These are phyloP conservation scores for Bocquillonia castaneifolia DNA, from an alignment of 441 rosid species.

Conservation along the genomic window DNA sequence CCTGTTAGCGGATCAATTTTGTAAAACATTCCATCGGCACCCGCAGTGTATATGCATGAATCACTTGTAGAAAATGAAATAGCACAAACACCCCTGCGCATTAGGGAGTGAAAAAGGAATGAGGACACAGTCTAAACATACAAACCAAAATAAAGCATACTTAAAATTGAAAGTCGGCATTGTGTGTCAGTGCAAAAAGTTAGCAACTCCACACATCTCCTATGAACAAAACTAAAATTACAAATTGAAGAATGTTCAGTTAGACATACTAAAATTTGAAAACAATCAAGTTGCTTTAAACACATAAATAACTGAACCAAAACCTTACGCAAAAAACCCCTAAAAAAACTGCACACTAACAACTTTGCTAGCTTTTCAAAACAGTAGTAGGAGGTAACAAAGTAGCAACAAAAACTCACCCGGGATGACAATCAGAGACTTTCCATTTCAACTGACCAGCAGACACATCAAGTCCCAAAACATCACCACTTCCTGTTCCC, in stretches of 20 bases:
- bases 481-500: conserved; percentile 94
- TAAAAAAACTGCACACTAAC: not conserved
- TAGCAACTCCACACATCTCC: not conserved
- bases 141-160: not conserved
- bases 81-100: conserved; percentile 81
- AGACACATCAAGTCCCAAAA: conserved; percentile 82
- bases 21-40: conserved; percentile 79
- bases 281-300: not conserved
- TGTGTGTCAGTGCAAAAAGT: not conserved
- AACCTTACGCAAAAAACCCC: not conserved
- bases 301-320: not conserved
- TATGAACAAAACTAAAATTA: not conserved
- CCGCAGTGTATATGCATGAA: conserved; percentile 61
- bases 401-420: conserved; percentile 46
- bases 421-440: conserved; percentile 83
- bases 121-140: not conserved
- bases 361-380: not conserved
- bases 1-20: conserved; percentile 54
- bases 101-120: conserved; percentile 16
- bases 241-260: not conserved
- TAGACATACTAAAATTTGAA: not conserved
- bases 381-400: not conserved
- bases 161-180: not conserved
- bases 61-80: conserved; percentile 62
- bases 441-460: conserved; percentile 89